These are phyloP conservation scores for Rutstroemia sp. DNA, from an alignment of 2,329 filamentous ascomycete species.

Conservation along the genomic window DNA sequence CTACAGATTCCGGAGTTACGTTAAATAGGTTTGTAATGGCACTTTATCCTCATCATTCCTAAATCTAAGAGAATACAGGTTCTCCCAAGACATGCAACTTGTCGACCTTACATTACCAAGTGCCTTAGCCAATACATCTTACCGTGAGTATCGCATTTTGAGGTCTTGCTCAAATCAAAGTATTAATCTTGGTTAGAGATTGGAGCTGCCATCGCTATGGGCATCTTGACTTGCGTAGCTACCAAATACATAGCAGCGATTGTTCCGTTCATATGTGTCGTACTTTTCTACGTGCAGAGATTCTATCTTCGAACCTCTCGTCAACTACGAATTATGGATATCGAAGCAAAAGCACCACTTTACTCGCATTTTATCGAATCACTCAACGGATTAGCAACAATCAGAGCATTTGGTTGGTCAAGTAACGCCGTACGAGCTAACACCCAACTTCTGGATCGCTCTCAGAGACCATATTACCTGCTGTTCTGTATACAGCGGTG, in stretches of 20 bases:
- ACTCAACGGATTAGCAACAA: constrained; percentile 35
- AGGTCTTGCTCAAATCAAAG: no score
- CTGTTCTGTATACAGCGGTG: constrained; percentile 50
- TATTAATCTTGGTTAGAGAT: constrained; percentile 33
- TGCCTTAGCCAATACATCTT: constrained; percentile 6
- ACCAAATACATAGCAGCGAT: not conserved
- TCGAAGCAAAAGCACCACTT: constrained; percentile 36
- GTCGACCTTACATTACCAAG: not conserved
- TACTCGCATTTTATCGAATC: constrained; percentile 39
- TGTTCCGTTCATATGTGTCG: not conserved
- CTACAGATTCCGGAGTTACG: constrained; percentile 17
- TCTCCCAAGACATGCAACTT: constrained; percentile 2
- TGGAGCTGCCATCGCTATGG: constrained; percentile 26
- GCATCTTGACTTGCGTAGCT: not conserved
- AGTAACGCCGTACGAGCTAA: constrained; percentile 27
- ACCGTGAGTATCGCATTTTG: constrained; percentile 16
- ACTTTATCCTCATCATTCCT: not conserved
- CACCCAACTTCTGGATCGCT: constrained; percentile 41
- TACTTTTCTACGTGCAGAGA: constrained; percentile 28
- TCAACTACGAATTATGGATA: constrained; percentile 38
- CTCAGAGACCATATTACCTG: constrained; percentile 50
- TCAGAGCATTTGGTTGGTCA: constrained; percentile 40
- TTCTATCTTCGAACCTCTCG: constrained; percentile 40
- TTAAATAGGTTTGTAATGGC: constrained; percentile 16
- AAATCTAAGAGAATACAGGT: not conserved